These are phyloP conservation scores for Saccharomycopsis babjevae DNA, from an alignment of 805 yeast species.

Conservation along the genomic window DNA sequence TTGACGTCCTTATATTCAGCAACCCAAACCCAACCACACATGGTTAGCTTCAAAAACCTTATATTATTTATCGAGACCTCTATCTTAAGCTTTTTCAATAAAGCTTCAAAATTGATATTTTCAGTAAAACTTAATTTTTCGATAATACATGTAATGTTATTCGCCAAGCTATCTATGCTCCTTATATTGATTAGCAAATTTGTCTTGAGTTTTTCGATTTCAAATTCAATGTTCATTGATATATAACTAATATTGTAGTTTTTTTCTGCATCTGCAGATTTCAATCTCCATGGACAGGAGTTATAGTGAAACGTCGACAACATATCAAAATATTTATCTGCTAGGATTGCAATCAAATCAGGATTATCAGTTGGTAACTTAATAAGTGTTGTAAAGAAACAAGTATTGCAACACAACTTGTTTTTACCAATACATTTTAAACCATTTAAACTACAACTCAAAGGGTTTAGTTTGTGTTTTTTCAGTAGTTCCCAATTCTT, in stretches of 20 bases:
- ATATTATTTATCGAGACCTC: background rate
- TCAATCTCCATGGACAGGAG: background rate
- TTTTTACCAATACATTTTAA: constrained; percentile 1
- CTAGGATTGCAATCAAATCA: background rate
- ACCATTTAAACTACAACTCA: constrained; percentile 2
- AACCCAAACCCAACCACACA: background rate
- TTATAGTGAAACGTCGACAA: background rate
- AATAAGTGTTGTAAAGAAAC: background rate
- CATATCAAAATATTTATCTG: background rate
- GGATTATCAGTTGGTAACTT: background rate
- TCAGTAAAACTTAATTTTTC: background rate
- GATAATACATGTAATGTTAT: background rate
- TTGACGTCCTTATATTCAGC: background rate
- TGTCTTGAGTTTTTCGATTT: background rate
- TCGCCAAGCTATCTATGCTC: background rate
- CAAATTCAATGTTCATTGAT: background rate
- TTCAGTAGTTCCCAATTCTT: background rate
- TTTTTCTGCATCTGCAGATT: background rate
- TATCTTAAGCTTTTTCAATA: background rate
- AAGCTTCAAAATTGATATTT: background rate
- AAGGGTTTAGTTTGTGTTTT: background rate
- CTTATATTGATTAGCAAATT: background rate
- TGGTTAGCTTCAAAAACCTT: background rate
- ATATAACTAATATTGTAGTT: background rate
- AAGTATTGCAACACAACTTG: constrained; percentile 2